Base-by-base conservation (phyloP, 1,284 basidiomycete genomes). In the Boletellus deceptivus region DNA sequence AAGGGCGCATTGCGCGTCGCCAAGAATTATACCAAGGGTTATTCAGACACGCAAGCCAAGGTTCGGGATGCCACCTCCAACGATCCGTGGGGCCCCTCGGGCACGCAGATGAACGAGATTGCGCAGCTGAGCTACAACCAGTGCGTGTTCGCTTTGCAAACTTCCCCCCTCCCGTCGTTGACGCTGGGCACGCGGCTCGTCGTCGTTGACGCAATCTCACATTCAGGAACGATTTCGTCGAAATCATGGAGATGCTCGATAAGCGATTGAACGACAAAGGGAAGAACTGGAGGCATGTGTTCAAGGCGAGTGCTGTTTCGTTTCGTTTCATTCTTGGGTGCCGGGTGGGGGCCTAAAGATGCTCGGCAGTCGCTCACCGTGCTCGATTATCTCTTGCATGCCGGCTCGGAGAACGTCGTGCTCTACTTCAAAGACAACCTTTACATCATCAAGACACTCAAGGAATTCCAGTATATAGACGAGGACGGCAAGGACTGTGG, bases 181-280 rank as follows among this genome's bases (percentile, higher is more conserved):
- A 16, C 24, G 17, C 35, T n/a, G 17, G 40, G n/a, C 25, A 2
- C 39, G 10, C 42, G 39, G 22, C 45, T 25, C 40, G 6, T 22
- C 25, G 34, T 22, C 25, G 11, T 25, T 53, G 24, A 53, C 8
- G 3, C 22, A n/a, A 29, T 40, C 49, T 31, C 34, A 43, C 39
- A 4, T 42, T 52, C 61, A 97, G 93, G 72, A 90, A 86, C 59
- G 95, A 99, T 68, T 99, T 99, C 72, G 93, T 99, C 29, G 97
- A 99, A 74, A 95, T 99, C 65, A 98, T 99, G 94, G 97, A 99
- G 76, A 98, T 98, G 92, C 79, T 99, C 55, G 97, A 99, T 74
- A 99, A 99, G 74, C 84, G 97, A 46, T 74, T 99, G 60, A 99
- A 99, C 65, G 97, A 99, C 76, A 99, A 98, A 77, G 97, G 97